Evolutionary conservation across 306 rosid species (phyloP).

Genomic region (Acacia melanoxylon): DNA sequence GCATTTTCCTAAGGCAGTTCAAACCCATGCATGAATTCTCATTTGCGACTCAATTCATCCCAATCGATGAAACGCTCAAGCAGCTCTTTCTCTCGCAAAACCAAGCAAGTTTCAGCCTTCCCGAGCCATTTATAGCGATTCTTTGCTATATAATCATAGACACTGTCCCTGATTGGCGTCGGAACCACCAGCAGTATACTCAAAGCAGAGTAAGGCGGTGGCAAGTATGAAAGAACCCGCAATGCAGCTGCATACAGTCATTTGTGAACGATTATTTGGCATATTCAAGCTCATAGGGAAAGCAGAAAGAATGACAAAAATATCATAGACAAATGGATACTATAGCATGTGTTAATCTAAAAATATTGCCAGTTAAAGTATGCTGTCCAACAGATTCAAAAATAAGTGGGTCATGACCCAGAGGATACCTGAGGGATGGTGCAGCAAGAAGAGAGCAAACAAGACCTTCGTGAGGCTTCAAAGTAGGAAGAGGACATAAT

Average conservation of each 20-base stretch:
- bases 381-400: not conserved
- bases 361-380: not conserved
- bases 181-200: constrained; percentile 57
- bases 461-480: not conserved
- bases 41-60: constrained; percentile 55
- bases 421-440: not conserved
- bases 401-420: not conserved
- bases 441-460: not conserved
- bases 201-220: constrained; percentile 68
- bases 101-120: constrained; percentile 61
- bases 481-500: no score
- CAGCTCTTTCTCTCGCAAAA: constrained; percentile 63
- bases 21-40: constrained; percentile 20
- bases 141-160: constrained; percentile 64
- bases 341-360: not conserved
- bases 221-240: constrained; percentile 71
- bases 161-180: constrained; percentile 61
- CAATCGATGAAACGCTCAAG: constrained; percentile 86
- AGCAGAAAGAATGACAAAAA: constrained; percentile 11
- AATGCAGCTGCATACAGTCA: constrained; percentile 67
- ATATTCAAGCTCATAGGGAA: not conserved
- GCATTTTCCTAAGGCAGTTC: not conserved
- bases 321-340: constrained; percentile 6
- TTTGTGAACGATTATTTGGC: constrained; percentile 28
- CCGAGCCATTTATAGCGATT: constrained; percentile 64